phyloP scores from a whole-genome alignment of 1,139 yeast species.

The Pichia sp. region DNA sequence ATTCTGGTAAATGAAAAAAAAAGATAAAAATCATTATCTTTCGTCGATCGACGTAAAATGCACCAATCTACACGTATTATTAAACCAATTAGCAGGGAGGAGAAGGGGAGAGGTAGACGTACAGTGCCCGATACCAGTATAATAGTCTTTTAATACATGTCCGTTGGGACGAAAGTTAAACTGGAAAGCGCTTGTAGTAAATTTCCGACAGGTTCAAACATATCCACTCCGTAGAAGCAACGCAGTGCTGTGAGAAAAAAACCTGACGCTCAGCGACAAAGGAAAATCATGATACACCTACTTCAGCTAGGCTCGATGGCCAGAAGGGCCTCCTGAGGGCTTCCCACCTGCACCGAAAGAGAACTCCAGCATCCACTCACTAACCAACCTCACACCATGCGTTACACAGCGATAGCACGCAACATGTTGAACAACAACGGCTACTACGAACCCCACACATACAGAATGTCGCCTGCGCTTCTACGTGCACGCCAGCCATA shows the following conservation, averaged over 20 bases:
- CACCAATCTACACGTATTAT: not conserved
- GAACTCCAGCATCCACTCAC: no score
- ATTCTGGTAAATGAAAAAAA: not conserved
- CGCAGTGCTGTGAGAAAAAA: not conserved
- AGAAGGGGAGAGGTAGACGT: not conserved
- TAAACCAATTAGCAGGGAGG: not conserved
- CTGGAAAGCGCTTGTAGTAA: no score
- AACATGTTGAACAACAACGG: slow-evolving; percentile 27
- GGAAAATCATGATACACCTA: not conserved
- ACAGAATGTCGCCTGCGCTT: slow-evolving; percentile 91
- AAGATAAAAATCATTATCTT: not conserved
- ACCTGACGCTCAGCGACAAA: not conserved
- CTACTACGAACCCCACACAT: slow-evolving; percentile 73
- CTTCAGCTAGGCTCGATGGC: no score
- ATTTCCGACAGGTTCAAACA: no score
- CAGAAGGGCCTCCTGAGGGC: no score
- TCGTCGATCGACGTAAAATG: not conserved
- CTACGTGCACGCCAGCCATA: slow-evolving; percentile 84
- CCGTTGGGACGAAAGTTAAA: no score
- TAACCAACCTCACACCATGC: slow-evolving; percentile 6
- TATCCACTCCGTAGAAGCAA: no score
- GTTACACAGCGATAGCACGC: slow-evolving; percentile 13
- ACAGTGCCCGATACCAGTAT: no score
- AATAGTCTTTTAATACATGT: no score
- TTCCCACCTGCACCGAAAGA: no score